Base-by-base conservation (phyloP, 2,329 filamentous ascomycete species). In the Cytospora piceicola region DNA sequence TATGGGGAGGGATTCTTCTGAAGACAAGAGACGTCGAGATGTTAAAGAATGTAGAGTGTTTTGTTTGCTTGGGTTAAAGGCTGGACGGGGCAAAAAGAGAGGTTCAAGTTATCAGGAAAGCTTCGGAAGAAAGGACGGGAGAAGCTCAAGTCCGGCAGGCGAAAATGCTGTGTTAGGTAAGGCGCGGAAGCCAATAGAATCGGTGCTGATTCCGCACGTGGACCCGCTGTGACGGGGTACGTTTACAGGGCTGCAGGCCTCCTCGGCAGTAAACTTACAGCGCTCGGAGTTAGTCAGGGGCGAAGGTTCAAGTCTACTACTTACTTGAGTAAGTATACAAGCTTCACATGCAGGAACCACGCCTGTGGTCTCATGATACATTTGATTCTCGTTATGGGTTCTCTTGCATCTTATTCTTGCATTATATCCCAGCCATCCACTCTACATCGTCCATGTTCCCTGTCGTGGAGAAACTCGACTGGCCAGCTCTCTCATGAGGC, bases 181-280 rank as follows among this genome's bases (percentile, higher is more conserved):
- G 55, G 20, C 17, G 14, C 15, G 64, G 71, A 73, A 73, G 69
- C 72, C 71, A 73, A 74, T 73, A 56, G 72, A 74, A 74, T 29
- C 56, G 39, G 39, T 36, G 61, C 57, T 64, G 53, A 67, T 64
- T 68, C 14, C 61, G 36, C 64, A 54, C 54, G 39, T 64, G 72
- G 64, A 1, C 73, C 68, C 5, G 69, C 70, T 51, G 73, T 66
- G 4, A 73, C 70, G 11, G 11, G 69, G 69, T 12, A 69, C 68
- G 24, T 77, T 17, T 42, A 61, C 51, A 55, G 57, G 8, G 8
- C 17, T n/a, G n/a, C 42, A 46, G 42, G 46, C 9, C n/a, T 24
- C n/a, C 39, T 24, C 46, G 46, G 46, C 46, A 49, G 46, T 49
- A 24, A 4, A 49, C 24, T 22, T 49, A 49, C n/a, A 49, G 39